Conservation (phyloP, 768 basidiomycete species). For the Suillus bovinus region DNA sequence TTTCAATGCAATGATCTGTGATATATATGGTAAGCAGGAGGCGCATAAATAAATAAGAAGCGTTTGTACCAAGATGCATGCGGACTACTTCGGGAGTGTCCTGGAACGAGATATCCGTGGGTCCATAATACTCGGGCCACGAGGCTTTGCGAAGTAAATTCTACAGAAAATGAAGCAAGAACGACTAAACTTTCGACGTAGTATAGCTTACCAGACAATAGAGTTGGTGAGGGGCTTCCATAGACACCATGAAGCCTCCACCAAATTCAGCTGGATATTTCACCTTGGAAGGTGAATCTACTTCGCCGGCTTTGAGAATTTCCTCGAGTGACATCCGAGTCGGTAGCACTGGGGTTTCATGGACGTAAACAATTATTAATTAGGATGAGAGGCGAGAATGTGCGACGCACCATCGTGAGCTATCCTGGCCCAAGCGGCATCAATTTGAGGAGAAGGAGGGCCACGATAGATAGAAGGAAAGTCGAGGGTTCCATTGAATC, state of each 20-base stretch:
- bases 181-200: neutral
- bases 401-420: neutral
- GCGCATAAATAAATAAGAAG: neutral
- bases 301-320: slow-evolving; percentile 10
- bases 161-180: slow-evolving; percentile 1
- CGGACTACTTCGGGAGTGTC: neutral
- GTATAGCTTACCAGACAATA: slow-evolving; percentile 10
- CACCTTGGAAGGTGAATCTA: slow-evolving; percentile 5
- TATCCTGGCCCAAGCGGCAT: slow-evolving; percentile 11
- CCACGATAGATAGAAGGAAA: slow-evolving; percentile 9
- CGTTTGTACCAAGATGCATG: slow-evolving; percentile 15
- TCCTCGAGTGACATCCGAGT: slow-evolving; percentile 10
- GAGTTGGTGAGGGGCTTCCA: slow-evolving; percentile 15
- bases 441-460: neutral
- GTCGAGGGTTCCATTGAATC: slow-evolving; percentile 11
- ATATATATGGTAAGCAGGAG: neutral
- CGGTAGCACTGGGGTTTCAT: slow-evolving; percentile 5
- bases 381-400: neutral
- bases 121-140: slow-evolving; percentile 8
- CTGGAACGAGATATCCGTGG: slow-evolving; percentile 9
- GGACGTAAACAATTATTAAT: neutral
- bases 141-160: slow-evolving; percentile 16
- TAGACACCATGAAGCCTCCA: slow-evolving; percentile 13
- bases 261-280: slow-evolving; percentile 10
- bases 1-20: slow-evolving; percentile 13